phyloP scores from a whole-genome alignment of 2,329 filamentous ascomycete genomes.

The Xylaria sp. region DNA sequence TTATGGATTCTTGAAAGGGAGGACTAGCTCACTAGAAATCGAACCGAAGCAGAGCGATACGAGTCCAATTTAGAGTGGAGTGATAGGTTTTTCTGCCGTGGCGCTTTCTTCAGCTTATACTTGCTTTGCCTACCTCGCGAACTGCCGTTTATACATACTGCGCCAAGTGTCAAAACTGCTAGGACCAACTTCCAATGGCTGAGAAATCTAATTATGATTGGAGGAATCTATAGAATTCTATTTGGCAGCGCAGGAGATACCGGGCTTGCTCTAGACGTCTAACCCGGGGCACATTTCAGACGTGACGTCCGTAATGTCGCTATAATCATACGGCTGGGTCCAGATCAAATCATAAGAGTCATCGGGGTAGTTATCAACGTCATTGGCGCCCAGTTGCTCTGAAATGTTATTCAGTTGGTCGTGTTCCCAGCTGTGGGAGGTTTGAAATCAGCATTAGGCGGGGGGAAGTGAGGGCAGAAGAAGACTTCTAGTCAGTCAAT shows the following conservation, averaged over 20 bases:
- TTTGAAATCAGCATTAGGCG: constrained; percentile 10
- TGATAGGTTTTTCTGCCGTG: background rate
- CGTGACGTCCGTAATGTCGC: constrained; percentile 55
- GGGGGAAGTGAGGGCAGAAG: background rate
- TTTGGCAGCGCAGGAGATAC: background rate
- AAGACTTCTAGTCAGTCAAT: background rate
- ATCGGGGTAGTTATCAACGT: constrained; percentile 62
- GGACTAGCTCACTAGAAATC: background rate
- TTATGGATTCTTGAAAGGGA: background rate
- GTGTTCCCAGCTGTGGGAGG: constrained; percentile 64
- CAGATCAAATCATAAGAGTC: constrained; percentile 66
- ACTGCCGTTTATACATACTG: background rate
- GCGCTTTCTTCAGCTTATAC: background rate
- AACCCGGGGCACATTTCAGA: constrained; percentile 66
- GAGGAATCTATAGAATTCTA: constrained; percentile 4
- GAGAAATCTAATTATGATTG: background rate
- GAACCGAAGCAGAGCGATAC: background rate
- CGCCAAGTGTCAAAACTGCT: background rate
- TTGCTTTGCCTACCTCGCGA: background rate
- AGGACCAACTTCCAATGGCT: background rate
- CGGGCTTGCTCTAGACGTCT: constrained; percentile 48
- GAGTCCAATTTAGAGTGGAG: background rate
- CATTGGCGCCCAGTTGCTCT: constrained; percentile 59
- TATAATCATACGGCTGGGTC: constrained; percentile 64
- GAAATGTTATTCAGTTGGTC: constrained; percentile 60